Evolutionary conservation across 805 yeast species (phyloP).

Genomic region (Myxozyma melibiosi): DNA sequence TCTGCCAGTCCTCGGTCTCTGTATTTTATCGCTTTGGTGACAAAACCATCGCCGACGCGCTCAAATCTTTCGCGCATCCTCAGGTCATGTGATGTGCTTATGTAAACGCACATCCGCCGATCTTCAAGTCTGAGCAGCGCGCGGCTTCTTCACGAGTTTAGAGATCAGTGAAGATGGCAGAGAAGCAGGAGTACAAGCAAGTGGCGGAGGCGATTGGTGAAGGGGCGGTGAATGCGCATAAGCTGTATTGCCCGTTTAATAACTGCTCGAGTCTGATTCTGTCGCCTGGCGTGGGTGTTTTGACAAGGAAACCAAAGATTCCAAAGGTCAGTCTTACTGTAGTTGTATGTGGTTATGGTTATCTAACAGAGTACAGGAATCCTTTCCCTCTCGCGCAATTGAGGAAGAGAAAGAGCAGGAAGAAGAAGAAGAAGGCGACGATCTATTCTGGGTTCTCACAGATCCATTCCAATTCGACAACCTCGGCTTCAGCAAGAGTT

Average conservation of each 20-base stretch:
- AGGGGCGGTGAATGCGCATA: conserved; percentile 19
- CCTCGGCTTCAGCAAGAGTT: conserved; percentile 31
- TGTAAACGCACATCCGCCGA: too few species aligned
- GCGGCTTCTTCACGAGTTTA: too few species aligned
- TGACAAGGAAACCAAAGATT: conserved; percentile 5
- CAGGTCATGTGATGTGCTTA: too few species aligned
- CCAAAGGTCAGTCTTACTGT: conserved; percentile 20
- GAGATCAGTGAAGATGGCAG: not conserved
- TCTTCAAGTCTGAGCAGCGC: too few species aligned
- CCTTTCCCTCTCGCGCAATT: not conserved
- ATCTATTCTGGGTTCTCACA: conserved; percentile 26
- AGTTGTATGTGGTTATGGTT: too few species aligned
- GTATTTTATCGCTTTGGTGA: too few species aligned
- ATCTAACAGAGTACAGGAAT: not conserved
- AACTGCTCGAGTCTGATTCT: conserved; percentile 23
- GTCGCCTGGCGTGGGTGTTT: conserved; percentile 23
- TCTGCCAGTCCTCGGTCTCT: too few species aligned
- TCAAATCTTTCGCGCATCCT: too few species aligned
- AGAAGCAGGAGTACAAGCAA: not conserved
- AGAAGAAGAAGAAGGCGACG: conserved; percentile 1
- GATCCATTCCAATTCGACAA: conserved; percentile 36
- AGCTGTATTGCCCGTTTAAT: conserved; percentile 21
- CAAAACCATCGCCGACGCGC: too few species aligned
- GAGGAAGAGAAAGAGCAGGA: not conserved
- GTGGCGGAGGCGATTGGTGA: not conserved